Evolutionary conservation across 2,329 filamentous ascomycete species (phyloP).

Genomic region (Aspergillus tanneri): DNA sequence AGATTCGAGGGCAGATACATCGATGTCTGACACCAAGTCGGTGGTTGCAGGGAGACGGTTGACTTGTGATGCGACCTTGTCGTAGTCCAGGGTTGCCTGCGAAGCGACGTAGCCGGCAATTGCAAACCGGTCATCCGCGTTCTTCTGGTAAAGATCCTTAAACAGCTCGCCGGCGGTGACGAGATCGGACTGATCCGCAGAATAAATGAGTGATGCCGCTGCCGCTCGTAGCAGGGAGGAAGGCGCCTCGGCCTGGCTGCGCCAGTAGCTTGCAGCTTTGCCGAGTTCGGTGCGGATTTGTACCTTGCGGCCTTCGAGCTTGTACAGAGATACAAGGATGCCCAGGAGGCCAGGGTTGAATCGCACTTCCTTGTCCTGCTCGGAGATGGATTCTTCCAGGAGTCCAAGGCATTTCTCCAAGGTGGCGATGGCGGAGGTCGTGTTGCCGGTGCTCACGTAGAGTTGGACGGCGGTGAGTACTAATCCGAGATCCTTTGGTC

Average conservation of each 20-base stretch:
- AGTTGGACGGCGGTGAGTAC: conserved; percentile 78
- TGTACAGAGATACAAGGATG: conserved; percentile 75
- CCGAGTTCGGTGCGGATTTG: conserved; percentile 72
- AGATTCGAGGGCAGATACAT: conserved; percentile 46
- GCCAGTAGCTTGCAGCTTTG: conserved; percentile 81
- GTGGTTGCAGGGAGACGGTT: conserved; percentile 40
- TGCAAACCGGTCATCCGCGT: conserved; percentile 65
- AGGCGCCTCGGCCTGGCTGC: conserved; percentile 58
- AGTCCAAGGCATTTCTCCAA: conserved; percentile 73
- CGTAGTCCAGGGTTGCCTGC: conserved; percentile 57
- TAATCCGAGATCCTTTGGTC: conserved; percentile 77
- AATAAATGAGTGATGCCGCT: conserved; percentile 78
- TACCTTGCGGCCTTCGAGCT: conserved; percentile 68
- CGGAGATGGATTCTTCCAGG: conserved; percentile 62
- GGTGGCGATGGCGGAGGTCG: conserved; percentile 69
- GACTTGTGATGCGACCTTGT: conserved; percentile 37
- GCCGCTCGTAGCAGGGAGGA: conserved; percentile 75
- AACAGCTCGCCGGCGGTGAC: conserved; percentile 76
- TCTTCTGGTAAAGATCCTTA: conserved; percentile 63
- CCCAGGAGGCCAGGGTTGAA: conserved; percentile 84
- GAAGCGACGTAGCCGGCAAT: conserved; percentile 85
- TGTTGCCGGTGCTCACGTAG: conserved; percentile 70
- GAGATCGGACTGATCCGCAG: conserved; percentile 66
- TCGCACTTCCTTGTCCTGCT: conserved; percentile 65
- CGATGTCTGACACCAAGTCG: conserved; percentile 45